A percentile compares a stretch with the other conserved stretches of the same genome.
Evolutionary conservation across 352 stramenopile species (phyloP).

Genomic region (Phytophthora sojae): DNA sequence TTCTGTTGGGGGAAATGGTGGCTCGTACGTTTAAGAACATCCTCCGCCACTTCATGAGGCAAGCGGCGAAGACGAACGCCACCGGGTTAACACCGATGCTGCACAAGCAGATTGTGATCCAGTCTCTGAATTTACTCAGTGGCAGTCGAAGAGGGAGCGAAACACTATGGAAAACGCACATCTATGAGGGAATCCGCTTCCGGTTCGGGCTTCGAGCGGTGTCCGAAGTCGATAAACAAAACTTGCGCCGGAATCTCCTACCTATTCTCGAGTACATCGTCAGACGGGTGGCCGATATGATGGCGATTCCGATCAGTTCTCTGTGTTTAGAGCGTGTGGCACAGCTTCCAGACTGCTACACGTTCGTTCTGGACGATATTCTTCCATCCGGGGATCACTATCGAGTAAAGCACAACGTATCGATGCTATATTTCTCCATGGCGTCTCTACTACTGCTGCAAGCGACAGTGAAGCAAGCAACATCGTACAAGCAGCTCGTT

Average conservation of each 20-base stretch:
- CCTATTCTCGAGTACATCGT: constrained; percentile 65
- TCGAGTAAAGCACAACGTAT: constrained; percentile 87
- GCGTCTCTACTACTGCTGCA: constrained; percentile 84
- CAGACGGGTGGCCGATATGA: constrained; percentile 54
- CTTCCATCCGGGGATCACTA: constrained; percentile 36
- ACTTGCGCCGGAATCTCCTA: constrained; percentile 67
- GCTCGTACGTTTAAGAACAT: constrained; percentile 90
- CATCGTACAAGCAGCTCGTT: constrained; percentile 84
- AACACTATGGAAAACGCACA: constrained; percentile 71
- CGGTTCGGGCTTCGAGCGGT: constrained; percentile 76
- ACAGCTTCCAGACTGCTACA: constrained; percentile 67
- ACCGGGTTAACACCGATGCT: constrained; percentile 55
- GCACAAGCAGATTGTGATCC: constrained; percentile 57
- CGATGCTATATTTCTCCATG: constrained; percentile 88
- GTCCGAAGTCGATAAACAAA: constrained; percentile 82
- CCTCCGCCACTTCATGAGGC: constrained; percentile 77
- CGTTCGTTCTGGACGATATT: constrained; percentile 85
- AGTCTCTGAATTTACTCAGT: constrained; percentile 76
- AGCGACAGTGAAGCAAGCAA: constrained; percentile 77
- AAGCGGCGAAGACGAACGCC: constrained; percentile 34
- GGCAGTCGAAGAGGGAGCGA: constrained; percentile 68
- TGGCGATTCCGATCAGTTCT: constrained; percentile 57
- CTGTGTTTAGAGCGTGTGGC: constrained; percentile 55
- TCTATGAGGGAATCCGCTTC: constrained; percentile 78
- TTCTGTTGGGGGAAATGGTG: constrained; percentile 89